Conservation (phyloP, 139 green algal species). For the Zygnema circumcarinatum region DNA sequence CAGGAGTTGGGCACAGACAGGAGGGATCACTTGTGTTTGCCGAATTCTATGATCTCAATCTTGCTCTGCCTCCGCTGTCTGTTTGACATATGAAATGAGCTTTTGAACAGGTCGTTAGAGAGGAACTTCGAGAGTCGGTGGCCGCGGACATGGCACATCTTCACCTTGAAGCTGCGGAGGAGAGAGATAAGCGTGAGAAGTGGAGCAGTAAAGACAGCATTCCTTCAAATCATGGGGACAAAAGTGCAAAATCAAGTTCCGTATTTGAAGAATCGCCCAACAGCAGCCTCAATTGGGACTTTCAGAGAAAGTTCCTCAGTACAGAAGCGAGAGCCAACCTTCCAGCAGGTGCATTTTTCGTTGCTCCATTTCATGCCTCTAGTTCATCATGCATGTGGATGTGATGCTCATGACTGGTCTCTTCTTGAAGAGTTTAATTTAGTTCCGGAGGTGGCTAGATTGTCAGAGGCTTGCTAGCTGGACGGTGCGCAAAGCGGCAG, state of each 20-base stretch:
- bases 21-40: too few species aligned
- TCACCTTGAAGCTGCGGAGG: constrained; percentile 3
- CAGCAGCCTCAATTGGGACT: constrained; percentile 59
- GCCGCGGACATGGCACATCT: constrained; percentile 39
- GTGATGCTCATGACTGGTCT: too few species aligned
- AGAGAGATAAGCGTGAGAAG: neutral
- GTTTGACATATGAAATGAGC: neutral
- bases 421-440: too few species aligned
- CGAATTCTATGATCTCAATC: neutral
- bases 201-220: constrained; percentile 12
- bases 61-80: neutral
- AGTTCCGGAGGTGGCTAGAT: too few species aligned
- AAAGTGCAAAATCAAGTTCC: too few species aligned
- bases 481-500: too few species aligned
- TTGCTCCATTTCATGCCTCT: neutral
- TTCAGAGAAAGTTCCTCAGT: constrained; percentile 70
- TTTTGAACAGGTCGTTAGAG: constrained; percentile 23
- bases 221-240: neutral
- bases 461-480: too few species aligned
- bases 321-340: neutral
- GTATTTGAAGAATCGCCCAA: too few species aligned
- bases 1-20: too few species aligned
- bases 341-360: neutral
- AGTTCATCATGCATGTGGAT: neutral
- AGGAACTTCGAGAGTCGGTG: constrained; percentile 62